Evolutionary conservation across 495 filamentous ascomycete genomes (phyloP).

Genomic region (Cairneyella variabilis): DNA sequence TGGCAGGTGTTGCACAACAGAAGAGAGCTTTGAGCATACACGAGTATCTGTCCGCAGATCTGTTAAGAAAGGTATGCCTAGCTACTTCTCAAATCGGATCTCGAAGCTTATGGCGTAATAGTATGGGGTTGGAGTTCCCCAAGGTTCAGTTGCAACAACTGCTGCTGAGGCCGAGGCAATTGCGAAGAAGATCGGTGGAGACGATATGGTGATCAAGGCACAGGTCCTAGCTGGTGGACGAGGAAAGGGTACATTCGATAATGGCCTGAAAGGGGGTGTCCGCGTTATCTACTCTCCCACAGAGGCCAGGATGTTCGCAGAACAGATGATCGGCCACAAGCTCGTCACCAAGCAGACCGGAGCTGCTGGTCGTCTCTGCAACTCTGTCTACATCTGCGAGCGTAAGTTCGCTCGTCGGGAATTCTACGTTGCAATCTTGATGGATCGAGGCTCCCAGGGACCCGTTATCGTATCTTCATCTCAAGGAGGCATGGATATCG

Average conservation of each 20-base stretch:
- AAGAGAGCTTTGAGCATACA: conserved; percentile 90
- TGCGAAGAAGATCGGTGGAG: conserved; percentile 83
- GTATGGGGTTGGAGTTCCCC: conserved; percentile 93
- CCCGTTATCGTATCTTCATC: conserved; percentile 97
- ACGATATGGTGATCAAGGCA: conserved; percentile 99
- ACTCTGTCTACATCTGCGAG: conserved; percentile 96
- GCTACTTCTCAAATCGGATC: background rate
- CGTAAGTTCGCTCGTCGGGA: conserved; percentile 98
- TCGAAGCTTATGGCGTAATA: conserved; percentile 32
- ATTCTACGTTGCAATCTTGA: conserved; percentile 97
- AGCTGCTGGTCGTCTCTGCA: conserved; percentile 85
- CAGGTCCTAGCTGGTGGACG: conserved; percentile 96
- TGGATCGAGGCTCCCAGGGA: conserved; percentile 89
- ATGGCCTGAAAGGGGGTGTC: conserved; percentile 97
- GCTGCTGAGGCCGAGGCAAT: conserved; percentile 87
- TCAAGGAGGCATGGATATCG: conserved; percentile 98
- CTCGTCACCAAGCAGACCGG: conserved; percentile 99
- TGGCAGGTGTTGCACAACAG: conserved; percentile 44
- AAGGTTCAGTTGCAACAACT: conserved; percentile 76
- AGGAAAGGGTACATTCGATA: conserved; percentile 96
- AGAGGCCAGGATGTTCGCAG: conserved; percentile 90
- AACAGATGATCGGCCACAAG: conserved; percentile 99
- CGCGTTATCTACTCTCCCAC: conserved; percentile 91
- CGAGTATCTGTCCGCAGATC: conserved; percentile 90
- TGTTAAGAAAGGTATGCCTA: conserved; percentile 71